Percentiles rank a stretch among this genome's conserved stretches.
Conservation (phyloP, 2,329 filamentous ascomycete genomes). For the Beauveria bassiana region DNA sequence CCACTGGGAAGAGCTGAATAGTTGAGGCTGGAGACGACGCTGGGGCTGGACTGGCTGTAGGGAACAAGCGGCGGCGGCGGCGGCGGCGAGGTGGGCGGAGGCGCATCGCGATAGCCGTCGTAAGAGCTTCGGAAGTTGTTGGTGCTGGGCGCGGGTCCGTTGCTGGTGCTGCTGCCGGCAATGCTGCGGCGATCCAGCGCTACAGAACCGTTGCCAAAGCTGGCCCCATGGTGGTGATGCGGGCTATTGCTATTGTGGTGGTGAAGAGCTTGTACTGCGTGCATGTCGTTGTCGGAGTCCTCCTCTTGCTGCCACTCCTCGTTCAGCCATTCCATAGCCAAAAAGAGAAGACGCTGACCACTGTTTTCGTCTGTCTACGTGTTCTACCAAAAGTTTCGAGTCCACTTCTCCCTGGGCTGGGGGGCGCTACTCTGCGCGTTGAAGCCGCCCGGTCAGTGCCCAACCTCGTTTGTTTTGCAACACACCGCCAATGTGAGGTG, state of each 20-base stretch:
- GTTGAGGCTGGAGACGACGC: constrained; percentile 9
- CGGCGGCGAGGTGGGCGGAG: background rate
- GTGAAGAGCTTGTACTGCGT: constrained; percentile 6
- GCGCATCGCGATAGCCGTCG: background rate
- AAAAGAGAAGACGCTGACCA: background rate
- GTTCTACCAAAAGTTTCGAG: background rate
- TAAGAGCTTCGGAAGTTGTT: constrained; percentile 8
- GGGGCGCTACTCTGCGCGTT: background rate
- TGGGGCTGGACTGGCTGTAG: constrained; percentile 12
- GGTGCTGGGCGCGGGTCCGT: background rate
- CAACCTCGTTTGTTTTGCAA: constrained; percentile 9
- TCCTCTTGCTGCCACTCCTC: constrained; percentile 11
- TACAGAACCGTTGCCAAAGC: background rate
- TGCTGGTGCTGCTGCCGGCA: constrained; percentile 4
- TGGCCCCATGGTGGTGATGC: background rate
- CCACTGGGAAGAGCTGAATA: constrained; percentile 5
- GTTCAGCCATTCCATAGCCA: constrained; percentile 11
- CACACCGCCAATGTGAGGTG: constrained; percentile 9
- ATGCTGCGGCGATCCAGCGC: constrained; percentile 11
- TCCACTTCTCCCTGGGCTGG: background rate
- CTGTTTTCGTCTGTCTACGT: constrained; percentile 1
- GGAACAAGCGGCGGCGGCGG: background rate
- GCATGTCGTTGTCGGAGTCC: constrained; percentile 10
- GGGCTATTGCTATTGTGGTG: background rate
- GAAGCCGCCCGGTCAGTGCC: constrained; percentile 8